These are phyloP conservation scores for Nothophaeocryptopus gaeumannii DNA, from an alignment of 2,329 filamentous ascomycete species.

Conservation along the genomic window DNA sequence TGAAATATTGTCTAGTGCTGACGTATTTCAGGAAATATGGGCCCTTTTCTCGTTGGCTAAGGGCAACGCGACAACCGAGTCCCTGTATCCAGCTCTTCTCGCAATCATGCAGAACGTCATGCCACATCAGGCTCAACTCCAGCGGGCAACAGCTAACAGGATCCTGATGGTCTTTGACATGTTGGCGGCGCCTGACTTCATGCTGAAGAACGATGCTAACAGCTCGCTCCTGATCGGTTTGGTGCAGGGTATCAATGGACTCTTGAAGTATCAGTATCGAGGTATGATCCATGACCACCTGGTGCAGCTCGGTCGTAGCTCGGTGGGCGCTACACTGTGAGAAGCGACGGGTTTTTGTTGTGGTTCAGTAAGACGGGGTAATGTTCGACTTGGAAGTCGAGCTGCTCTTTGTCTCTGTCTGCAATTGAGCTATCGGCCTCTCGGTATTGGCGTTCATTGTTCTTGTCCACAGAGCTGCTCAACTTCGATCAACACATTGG, in stretches of 20 bases:
- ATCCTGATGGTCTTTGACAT: slow-evolving; percentile 83
- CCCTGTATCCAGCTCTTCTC: slow-evolving; percentile 86
- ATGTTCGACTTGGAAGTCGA: no score
- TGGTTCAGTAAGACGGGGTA: no score
- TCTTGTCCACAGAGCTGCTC: no score
- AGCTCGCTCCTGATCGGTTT: slow-evolving; percentile 76
- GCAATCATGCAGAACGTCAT: slow-evolving; percentile 93
- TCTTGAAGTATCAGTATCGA: slow-evolving; percentile 72
- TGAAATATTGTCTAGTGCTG: slow-evolving; percentile 4
- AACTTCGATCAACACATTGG: neutral
- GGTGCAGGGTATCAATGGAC: slow-evolving; percentile 83
- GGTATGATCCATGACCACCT: slow-evolving; percentile 23
- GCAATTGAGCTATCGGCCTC: no score
- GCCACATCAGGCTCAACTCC: slow-evolving; percentile 76
- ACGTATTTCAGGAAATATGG: slow-evolving; percentile 69
- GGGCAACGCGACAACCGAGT: slow-evolving; percentile 65
- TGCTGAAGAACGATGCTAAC: slow-evolving; percentile 89
- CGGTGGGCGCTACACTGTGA: neutral
- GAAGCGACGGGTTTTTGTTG: no score
- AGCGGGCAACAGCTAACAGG: slow-evolving; percentile 71
- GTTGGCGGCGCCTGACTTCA: slow-evolving; percentile 89
- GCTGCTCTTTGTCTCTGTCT: no score
- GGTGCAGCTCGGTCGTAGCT: neutral
- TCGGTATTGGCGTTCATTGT: no score
- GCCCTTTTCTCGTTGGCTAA: slow-evolving; percentile 87